These are phyloP conservation scores for Saccharum officinarum DNA, from an alignment of 176 grass and related monocot genomes.

Conservation along the genomic window DNA sequence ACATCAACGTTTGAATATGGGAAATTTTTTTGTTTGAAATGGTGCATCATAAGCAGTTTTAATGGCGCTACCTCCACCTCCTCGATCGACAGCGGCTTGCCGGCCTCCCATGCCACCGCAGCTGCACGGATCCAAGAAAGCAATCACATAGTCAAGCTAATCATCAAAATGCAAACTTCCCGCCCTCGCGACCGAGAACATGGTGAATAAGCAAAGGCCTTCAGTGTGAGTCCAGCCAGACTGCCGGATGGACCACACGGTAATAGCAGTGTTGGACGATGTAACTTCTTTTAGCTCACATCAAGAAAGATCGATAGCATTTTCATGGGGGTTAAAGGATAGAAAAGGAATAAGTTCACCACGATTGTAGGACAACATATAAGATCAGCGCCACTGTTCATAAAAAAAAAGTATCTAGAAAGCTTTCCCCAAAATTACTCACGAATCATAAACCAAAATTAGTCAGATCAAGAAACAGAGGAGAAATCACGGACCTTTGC, in stretches of 20 bases:
- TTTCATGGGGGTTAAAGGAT: background rate
- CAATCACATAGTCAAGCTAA: background rate
- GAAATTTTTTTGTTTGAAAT: too few relatives aligned
- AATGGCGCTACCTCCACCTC: conserved; percentile 90
- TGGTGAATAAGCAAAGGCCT: too few relatives aligned
- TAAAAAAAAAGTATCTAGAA: background rate
- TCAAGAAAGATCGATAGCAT: background rate
- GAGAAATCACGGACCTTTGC: conserved; percentile 60
- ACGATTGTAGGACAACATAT: background rate
- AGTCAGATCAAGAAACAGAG: background rate
- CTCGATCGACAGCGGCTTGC: conserved; percentile 74
- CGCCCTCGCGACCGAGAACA: too few relatives aligned
- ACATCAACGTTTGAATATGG: too few relatives aligned
- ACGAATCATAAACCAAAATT: background rate
- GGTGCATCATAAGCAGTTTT: too few relatives aligned
- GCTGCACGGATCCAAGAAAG: conserved; percentile 39
- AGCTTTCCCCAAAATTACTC: background rate
- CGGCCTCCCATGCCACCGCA: conserved; percentile 80
- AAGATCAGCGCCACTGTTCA: background rate
- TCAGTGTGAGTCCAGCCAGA: too few relatives aligned
- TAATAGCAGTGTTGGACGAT: background rate
- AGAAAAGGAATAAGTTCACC: background rate
- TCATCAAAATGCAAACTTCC: too few relatives aligned
- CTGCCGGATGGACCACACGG: too few relatives aligned
- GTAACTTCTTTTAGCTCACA: too few relatives aligned